Evolutionary conservation across 2,329 filamentous ascomycete species (phyloP).

Genomic region (Cladosporium cucumerinum): DNA sequence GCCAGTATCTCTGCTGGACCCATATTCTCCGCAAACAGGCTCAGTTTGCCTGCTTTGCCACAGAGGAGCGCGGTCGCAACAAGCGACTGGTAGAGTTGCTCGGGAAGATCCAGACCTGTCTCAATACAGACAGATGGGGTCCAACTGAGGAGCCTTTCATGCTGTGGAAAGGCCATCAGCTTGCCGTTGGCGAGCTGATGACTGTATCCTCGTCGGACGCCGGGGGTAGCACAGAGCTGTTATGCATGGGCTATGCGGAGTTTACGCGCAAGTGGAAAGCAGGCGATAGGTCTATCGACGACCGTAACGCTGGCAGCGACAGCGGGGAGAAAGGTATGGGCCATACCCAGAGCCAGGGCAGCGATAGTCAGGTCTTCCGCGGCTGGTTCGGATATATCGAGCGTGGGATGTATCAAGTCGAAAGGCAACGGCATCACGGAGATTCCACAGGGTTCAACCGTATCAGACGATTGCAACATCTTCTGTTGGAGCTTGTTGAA

Average conservation of each 20-base stretch:
- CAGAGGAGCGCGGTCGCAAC: neutral
- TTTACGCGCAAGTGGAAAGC: constrained; percentile 10
- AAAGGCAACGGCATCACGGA: neutral
- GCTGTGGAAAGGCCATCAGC: constrained; percentile 12
- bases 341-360: neutral
- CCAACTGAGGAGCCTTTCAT: neutral
- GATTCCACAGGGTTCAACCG: neutral
- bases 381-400: neutral
- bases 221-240: neutral
- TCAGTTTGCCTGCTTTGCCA: constrained; percentile 5
- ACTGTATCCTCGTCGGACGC: neutral
- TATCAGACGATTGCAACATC: constrained; percentile 7
- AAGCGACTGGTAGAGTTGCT: neutral
- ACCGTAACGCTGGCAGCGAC: neutral
- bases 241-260: constrained; percentile 8
- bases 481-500: constrained; percentile 3
- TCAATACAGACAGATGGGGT: neutral
- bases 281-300: neutral
- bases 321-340: neutral
- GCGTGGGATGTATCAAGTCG: neutral
- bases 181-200: constrained; percentile 6
- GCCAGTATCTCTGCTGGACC: constrained; percentile 9
- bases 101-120: neutral
- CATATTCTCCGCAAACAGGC: neutral
- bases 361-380: neutral